phyloP scores from a whole-genome alignment of 176 grass and related monocot species.

The Oropetium thomaeum region DNA sequence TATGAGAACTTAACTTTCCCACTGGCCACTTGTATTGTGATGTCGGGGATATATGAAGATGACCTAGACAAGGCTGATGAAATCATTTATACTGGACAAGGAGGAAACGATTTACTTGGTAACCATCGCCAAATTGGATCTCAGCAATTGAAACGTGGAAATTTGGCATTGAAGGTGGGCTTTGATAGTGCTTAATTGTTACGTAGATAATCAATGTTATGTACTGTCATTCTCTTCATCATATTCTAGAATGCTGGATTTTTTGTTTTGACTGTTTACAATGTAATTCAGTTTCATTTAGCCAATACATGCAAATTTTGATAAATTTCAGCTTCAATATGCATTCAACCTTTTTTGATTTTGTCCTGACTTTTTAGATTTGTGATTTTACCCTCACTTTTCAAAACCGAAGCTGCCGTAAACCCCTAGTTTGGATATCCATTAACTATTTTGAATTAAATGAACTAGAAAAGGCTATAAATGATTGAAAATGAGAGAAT shows the following conservation, averaged over 20 bases:
- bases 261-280: not conserved
- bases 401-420: no score
- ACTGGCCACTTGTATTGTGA: constrained; percentile 68
- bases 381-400: no score
- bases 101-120: constrained; percentile 89
- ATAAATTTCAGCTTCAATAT: not conserved
- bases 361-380: no score
- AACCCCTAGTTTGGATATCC: no score
- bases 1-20: constrained; percentile 67
- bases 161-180: constrained; percentile 85
- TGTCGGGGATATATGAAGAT: constrained; percentile 96
- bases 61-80: constrained; percentile 73
- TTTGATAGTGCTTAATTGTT: not conserved
- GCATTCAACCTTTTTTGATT: not conserved
- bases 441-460: no score
- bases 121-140: constrained; percentile 74
- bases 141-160: constrained; percentile 73
- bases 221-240: not conserved
- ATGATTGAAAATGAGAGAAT: no score
- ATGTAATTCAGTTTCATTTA: not conserved
- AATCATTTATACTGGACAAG: constrained; percentile 94
- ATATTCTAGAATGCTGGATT: not conserved
- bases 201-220: not conserved
- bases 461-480: no score
- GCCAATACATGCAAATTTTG: not conserved